Percentiles rank a stretch among this genome's conserved stretches.
Conservation (phyloP, 192 early-diverging fungal genomes). For the Anaeromyces robustus region DNA sequence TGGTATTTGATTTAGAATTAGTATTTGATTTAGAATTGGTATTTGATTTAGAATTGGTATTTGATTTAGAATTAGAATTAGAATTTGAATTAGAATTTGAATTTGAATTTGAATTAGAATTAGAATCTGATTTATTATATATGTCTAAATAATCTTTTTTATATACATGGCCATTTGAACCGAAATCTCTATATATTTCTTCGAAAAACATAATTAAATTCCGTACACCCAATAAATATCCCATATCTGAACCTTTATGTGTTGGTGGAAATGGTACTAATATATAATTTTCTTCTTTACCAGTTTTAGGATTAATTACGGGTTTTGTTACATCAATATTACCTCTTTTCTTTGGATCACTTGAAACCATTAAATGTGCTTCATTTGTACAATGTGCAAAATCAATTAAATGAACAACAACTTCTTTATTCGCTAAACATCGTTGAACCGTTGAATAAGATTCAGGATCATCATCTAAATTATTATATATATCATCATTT, state of each 20-base stretch:
- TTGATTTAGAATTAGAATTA: no score
- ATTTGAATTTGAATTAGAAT: no score
- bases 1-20: no score
- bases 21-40: no score
- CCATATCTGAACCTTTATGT: constrained; percentile 56
- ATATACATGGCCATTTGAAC: neutral
- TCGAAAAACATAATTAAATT: constrained; percentile 54
- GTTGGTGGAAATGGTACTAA: constrained; percentile 39
- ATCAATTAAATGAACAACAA: constrained; percentile 88
- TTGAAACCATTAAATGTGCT: constrained; percentile 27
- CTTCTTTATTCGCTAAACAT: constrained; percentile 11
- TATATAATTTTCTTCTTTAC: constrained; percentile 22
- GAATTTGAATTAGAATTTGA: no score
- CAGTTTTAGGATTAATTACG: constrained; percentile 6
- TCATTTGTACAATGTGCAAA: constrained; percentile 75
- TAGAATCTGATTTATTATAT: neutral
- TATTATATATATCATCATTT: constrained; percentile 4
- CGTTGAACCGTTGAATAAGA: neutral
- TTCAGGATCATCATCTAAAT: neutral
- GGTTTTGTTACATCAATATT: constrained; percentile 13
- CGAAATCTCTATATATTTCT: constrained; percentile 28
- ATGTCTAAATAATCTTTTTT: neutral
- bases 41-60: no score
- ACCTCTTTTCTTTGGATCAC: constrained; percentile 18
- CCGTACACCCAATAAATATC: constrained; percentile 62